phyloP scores from a whole-genome alignment of 208 protist genomes.

The Acanthamoeba lugdunensis region DNA sequence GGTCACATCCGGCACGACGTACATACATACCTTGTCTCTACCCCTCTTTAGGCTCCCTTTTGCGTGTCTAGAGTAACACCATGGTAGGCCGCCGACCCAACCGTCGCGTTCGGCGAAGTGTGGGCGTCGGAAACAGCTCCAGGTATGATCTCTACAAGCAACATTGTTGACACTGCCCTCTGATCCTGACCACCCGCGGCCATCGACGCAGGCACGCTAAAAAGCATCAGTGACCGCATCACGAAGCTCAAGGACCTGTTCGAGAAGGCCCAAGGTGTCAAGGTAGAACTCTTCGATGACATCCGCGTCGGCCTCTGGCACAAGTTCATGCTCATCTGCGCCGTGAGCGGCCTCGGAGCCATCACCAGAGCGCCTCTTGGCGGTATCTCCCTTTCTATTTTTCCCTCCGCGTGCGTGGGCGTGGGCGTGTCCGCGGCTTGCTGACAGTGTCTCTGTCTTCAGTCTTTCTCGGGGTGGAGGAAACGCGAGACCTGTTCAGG shows the following conservation, averaged over 20 bases:
- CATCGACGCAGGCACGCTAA: background rate
- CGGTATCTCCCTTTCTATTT: background rate
- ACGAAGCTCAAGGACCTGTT: slow-evolving; percentile 1
- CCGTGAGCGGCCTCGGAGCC: background rate
- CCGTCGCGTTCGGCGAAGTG: background rate
- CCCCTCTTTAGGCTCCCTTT: no score
- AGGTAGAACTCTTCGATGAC: slow-evolving; percentile 9
- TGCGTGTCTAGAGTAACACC: no score
- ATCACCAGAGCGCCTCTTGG: slow-evolving; percentile 24
- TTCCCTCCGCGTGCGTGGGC: no score
- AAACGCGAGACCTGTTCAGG: background rate
- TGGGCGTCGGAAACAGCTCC: background rate
- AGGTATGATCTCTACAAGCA: background rate
- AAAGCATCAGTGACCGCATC: slow-evolving; percentile 10
- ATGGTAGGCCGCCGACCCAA: background rate
- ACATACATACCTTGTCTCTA: background rate
- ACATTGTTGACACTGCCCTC: background rate
- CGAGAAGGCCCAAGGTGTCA: background rate
- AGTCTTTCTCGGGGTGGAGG: background rate
- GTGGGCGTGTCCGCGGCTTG: background rate
- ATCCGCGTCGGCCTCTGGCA: slow-evolving; percentile 27
- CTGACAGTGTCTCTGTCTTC: background rate
- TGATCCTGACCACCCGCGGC: background rate
- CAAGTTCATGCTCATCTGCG: slow-evolving; percentile 56
- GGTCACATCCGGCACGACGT: slow-evolving; percentile 2